Evolutionary conservation across 257 asterid genomes (phyloP).

Genomic region (Anisodus acutangulus): DNA sequence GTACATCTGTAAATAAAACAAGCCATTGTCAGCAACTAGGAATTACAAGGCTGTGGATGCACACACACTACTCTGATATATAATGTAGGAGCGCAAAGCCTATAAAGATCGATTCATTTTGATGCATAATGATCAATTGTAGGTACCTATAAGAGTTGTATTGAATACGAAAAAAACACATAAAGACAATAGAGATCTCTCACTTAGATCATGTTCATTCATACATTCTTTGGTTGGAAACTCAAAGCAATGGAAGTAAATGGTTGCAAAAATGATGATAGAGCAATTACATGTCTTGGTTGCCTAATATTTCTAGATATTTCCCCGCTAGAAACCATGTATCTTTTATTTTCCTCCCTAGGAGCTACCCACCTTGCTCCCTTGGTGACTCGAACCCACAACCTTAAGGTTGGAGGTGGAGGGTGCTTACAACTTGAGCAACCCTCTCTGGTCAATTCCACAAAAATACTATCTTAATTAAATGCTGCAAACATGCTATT

Average conservation of each 20-base stretch:
- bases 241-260: background rate
- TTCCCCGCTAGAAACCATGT: slow-evolving; percentile 4
- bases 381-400: background rate
- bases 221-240: background rate
- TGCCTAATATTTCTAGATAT: slow-evolving; percentile 12
- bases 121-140: background rate
- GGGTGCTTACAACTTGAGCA: background rate
- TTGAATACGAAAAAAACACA: background rate
- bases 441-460: no score
- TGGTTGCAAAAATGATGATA: slow-evolving; percentile 16
- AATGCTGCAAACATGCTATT: background rate
- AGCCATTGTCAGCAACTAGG: slow-evolving; percentile 10
- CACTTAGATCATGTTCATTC: background rate
- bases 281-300: background rate
- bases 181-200: slow-evolving; percentile 5
- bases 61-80: background rate
- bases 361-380: background rate
- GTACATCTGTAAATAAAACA: slow-evolving; percentile 55
- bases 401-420: background rate
- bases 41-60: background rate
- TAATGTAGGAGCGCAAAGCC: background rate
- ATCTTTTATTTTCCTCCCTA: background rate
- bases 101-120: background rate
- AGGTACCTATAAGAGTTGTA: background rate
- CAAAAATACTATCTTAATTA: background rate